Evolutionary conservation across 1,139 yeast species (phyloP).

Genomic region (Spencermartinsiella ligniputridi): DNA sequence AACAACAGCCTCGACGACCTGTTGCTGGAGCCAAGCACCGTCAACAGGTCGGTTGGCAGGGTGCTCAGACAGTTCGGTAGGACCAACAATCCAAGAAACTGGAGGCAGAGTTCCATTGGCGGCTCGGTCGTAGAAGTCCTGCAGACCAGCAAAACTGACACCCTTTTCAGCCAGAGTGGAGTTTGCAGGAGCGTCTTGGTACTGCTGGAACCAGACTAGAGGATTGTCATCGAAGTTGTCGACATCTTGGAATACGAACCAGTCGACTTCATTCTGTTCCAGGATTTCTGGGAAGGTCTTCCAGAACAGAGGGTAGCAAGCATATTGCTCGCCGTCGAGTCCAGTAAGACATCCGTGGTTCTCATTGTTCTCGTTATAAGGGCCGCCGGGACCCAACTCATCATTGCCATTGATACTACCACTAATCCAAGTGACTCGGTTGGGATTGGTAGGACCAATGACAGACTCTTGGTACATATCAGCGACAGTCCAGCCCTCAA

Average conservation of each 20-base stretch:
- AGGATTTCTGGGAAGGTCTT: slow-evolving; percentile 25
- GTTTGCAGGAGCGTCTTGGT: slow-evolving; percentile 15
- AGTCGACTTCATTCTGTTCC: slow-evolving; percentile 22
- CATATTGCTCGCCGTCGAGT: slow-evolving; percentile 15
- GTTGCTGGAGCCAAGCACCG: slow-evolving; percentile 27
- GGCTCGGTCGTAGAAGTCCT: slow-evolving; percentile 20
- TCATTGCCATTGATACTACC: slow-evolving; percentile 19
- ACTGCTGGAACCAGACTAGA: slow-evolving; percentile 23
- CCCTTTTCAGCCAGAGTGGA: slow-evolving; percentile 22
- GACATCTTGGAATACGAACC: slow-evolving; percentile 26
- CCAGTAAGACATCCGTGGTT: slow-evolving; percentile 19
- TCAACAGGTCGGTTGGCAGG: slow-evolving; percentile 23
- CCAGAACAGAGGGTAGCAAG: slow-evolving; percentile 27
- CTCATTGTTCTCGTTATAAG: slow-evolving; percentile 25
- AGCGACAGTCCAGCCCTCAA: slow-evolving; percentile 22
- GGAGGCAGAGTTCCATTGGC: slow-evolving; percentile 25
- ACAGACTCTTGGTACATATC: slow-evolving; percentile 25
- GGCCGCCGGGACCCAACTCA: slow-evolving; percentile 19
- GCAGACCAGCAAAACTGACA: slow-evolving; percentile 21
- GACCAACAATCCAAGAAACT: slow-evolving; percentile 26
- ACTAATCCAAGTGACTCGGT: slow-evolving; percentile 24
- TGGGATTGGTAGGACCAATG: slow-evolving; percentile 25
- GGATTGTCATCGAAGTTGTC: slow-evolving; percentile 28
- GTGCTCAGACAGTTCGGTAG: slow-evolving; percentile 26
- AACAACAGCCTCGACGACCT: slow-evolving; percentile 23